These are phyloP conservation scores for Teratosphaeria destructans DNA, from an alignment of 2,329 filamentous ascomycete species.

Conservation along the genomic window DNA sequence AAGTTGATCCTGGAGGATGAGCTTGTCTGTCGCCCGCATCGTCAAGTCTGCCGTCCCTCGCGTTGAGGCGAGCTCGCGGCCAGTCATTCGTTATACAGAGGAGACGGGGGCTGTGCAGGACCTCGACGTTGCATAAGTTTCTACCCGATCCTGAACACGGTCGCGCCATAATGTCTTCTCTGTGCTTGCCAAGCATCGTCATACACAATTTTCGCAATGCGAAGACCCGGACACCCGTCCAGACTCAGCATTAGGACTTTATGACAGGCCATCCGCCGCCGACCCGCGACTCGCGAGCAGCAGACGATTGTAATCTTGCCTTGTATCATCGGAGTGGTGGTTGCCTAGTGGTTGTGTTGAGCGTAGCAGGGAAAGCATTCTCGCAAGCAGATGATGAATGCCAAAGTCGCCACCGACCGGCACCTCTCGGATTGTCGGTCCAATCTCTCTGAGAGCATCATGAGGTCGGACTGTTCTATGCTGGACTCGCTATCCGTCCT, in stretches of 20 bases:
- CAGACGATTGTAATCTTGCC: not conserved
- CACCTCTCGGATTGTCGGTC: no score
- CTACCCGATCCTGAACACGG: not conserved
- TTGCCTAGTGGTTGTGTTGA: not conserved
- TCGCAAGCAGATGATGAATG: not conserved
- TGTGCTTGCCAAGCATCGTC: not conserved
- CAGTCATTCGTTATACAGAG: not conserved
- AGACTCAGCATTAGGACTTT: not conserved
- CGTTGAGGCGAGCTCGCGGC: not conserved
- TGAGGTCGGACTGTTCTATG: no score
- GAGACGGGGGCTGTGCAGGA: not conserved
- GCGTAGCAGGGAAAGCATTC: not conserved
- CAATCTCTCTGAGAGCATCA: no score
- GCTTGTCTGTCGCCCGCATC: not conserved
- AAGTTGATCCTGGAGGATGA: not conserved
- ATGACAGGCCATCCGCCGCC: not conserved
- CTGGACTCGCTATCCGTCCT: conserved; percentile 4
- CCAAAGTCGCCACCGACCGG: not conserved
- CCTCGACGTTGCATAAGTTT: not conserved
- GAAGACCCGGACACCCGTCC: not conserved
- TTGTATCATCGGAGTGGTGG: not conserved
- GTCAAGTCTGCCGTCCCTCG: not conserved
- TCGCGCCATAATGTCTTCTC: not conserved
- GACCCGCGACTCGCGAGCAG: not conserved
- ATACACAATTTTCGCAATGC: not conserved